Evolutionary conservation across 805 yeast species (phyloP).

Genomic region (Candida pseudoglaebosa): DNA sequence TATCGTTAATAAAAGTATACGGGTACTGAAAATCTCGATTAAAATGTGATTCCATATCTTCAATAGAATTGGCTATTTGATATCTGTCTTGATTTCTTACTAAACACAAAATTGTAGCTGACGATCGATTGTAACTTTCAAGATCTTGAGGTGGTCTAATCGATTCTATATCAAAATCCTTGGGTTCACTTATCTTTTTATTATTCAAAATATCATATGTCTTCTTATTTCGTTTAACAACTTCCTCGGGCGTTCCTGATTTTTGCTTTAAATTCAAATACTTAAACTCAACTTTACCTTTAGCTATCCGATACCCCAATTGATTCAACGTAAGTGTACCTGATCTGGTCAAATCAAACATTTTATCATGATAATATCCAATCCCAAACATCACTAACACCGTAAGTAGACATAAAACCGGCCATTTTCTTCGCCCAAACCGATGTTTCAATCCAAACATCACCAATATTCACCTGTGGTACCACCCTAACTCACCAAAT

Average conservation of each 20-base stretch:
- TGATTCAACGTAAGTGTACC: neutral
- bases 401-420: neutral
- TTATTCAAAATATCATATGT: slow-evolving; percentile 34
- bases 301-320: slow-evolving; percentile 17
- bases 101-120: slow-evolving; percentile 70
- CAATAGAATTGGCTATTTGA: slow-evolving; percentile 49
- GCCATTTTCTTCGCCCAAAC: neutral
- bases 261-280: slow-evolving; percentile 26
- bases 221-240: slow-evolving; percentile 35
- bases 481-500: too few relatives aligned
- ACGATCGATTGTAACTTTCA: slow-evolving; percentile 43
- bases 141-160: slow-evolving; percentile 27
- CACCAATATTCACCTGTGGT: too few relatives aligned
- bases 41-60: slow-evolving; percentile 59
- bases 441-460: neutral
- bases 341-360: neutral
- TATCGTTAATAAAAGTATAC: slow-evolving; percentile 75
- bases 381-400: neutral
- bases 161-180: slow-evolving; percentile 26
- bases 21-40: slow-evolving; percentile 74
- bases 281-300: slow-evolving; percentile 29
- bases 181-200: slow-evolving; percentile 46
- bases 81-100: slow-evolving; percentile 64
- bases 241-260: slow-evolving; percentile 25
- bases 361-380: neutral